Percentiles rank a stretch among this genome's conserved stretches.
Conservation (phyloP, 2,329 filamentous ascomycete genomes). For the Aschersonia sp. region DNA sequence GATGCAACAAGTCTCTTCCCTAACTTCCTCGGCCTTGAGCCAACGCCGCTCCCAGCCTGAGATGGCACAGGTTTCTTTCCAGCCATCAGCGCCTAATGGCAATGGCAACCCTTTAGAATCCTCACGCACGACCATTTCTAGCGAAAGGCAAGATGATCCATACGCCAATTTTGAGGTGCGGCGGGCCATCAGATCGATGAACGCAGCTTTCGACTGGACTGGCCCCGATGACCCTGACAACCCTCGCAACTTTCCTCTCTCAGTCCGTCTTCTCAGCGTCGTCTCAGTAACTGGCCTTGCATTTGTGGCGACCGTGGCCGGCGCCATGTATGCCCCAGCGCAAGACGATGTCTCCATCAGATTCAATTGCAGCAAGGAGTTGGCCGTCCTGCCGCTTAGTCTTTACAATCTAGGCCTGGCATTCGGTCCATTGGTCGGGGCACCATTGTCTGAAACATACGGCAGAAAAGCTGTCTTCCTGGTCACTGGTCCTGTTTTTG, state of each 20-base stretch:
- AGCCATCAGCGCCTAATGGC: background rate
- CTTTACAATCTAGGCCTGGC: conserved; percentile 14
- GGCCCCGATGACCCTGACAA: conserved; percentile 54
- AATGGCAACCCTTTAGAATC: background rate
- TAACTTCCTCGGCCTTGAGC: background rate
- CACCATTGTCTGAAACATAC: conserved; percentile 59
- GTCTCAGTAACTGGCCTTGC: conserved; percentile 61
- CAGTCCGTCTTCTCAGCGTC: conserved; percentile 62
- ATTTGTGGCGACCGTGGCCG: conserved; percentile 26
- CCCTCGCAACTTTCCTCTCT: conserved; percentile 69
- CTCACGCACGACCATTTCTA: background rate
- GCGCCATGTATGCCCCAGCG: conserved; percentile 17
- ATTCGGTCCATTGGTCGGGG: conserved; percentile 52
- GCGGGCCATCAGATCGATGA: conserved; percentile 10
- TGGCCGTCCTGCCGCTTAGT: conserved; percentile 12
- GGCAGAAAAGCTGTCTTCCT: conserved; percentile 32
- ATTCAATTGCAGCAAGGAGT: conserved; percentile 7
- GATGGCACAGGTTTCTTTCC: conserved; percentile 2
- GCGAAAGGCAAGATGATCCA: background rate
- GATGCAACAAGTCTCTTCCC: background rate
- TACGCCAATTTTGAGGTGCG: conserved; percentile 4
- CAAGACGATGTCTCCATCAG: conserved; percentile 9
- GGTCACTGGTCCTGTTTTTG: conserved; percentile 46
- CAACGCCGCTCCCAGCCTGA: conserved; percentile 1
- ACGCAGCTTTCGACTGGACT: conserved; percentile 14